Conservation (phyloP, 148 eudicot species). For the Amaranthus palmeri region DNA sequence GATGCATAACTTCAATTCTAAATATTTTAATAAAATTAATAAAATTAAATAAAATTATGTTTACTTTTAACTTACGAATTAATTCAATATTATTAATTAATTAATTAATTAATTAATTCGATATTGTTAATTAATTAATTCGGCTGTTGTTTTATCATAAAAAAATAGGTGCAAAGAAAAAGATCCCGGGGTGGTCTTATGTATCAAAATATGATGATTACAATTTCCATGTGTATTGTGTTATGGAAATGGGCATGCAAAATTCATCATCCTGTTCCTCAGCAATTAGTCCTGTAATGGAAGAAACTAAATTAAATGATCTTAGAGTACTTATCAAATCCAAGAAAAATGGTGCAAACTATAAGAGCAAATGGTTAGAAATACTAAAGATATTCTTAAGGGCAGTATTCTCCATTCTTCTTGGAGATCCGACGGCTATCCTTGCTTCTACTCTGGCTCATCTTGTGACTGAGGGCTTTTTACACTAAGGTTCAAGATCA, state of each 20-base stretch:
- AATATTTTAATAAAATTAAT: too few relatives aligned
- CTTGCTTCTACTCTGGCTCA: constrained; percentile 18
- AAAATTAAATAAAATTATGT: too few relatives aligned
- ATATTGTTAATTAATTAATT: too few relatives aligned
- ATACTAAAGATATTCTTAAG: constrained; percentile 11
- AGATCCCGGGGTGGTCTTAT: background rate
- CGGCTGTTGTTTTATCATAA: too few relatives aligned
- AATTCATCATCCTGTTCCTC: background rate
- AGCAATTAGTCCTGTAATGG: background rate
- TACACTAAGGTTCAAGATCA: background rate
- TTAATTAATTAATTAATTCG: too few relatives aligned
- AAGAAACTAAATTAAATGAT: background rate
- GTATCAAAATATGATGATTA: constrained; percentile 3
- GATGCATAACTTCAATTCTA: too few relatives aligned
- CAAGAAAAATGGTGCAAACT: background rate
- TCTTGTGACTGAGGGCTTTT: constrained; percentile 9
- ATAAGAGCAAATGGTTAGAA: constrained; percentile 9
- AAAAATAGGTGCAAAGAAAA: background rate
- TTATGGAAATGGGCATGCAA: constrained; percentile 18
- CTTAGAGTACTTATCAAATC: background rate
- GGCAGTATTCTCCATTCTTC: constrained; percentile 17
- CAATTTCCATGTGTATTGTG: constrained; percentile 20
- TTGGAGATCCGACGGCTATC: constrained; percentile 24
- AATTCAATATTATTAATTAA: too few relatives aligned
- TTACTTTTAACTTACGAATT: too few relatives aligned